Evolutionary conservation across 352 stramenopile species (phyloP).

Genomic region (Phytopythium oedochilum): DNA sequence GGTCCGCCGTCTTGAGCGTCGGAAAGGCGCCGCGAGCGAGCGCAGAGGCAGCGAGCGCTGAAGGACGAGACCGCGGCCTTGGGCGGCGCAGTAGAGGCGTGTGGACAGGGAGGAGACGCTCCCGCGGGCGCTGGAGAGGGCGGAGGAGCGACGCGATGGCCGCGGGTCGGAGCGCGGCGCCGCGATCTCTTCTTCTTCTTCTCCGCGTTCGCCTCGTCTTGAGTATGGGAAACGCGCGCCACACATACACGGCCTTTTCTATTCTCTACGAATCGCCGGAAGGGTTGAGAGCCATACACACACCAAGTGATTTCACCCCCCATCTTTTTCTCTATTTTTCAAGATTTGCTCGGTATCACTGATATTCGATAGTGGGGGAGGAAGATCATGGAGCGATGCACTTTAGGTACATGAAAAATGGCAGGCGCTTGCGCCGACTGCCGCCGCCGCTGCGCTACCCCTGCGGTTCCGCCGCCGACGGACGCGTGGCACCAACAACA

Average conservation of each 20-base stretch:
- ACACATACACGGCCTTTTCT: too few relatives aligned
- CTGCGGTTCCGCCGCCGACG: too few relatives aligned
- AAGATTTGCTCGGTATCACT: too few relatives aligned
- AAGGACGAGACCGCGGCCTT: background rate
- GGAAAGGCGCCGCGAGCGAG: background rate
- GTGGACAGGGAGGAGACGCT: background rate
- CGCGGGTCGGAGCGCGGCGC: background rate
- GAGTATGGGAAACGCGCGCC: background rate
- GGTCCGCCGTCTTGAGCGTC: constrained; percentile 3
- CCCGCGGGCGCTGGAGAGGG: background rate
- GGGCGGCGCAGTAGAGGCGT: background rate
- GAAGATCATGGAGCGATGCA: too few relatives aligned
- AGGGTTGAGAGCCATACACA: background rate
- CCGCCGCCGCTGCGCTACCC: too few relatives aligned
- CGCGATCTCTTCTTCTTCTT: background rate
- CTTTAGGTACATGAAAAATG: too few relatives aligned
- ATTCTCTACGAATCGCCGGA: background rate
- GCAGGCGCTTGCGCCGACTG: too few relatives aligned
- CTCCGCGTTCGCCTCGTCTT: background rate
- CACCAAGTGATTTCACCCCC: background rate
- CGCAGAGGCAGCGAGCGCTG: background rate
- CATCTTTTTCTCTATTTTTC: background rate
- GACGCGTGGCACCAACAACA: too few relatives aligned
- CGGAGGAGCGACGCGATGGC: background rate
- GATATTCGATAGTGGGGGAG: too few relatives aligned